Base-by-base conservation (phyloP, 306 rosid genomes). In the Glycine soja region DNA sequence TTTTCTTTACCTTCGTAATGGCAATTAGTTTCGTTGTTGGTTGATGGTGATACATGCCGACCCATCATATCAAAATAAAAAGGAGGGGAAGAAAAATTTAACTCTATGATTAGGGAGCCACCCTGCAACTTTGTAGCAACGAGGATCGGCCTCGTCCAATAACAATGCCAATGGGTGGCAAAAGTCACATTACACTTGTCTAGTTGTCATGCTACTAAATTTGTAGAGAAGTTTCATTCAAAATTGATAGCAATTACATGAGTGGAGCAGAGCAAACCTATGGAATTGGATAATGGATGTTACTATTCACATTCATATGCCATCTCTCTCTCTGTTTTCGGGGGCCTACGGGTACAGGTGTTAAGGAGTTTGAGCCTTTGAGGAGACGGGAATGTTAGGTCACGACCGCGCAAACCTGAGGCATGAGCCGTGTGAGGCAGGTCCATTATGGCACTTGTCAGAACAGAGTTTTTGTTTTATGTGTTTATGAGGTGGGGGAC, bases 371-470 rank as follows among this genome's bases (percentile, higher is more conserved):
- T 36, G 72, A 6, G 36, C 71, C 8, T 54, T 30, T 53, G 50
- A 51, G n/a, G 79, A 62, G 73, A 50, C 66, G 38, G 74, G 71
- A 15, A 36, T 50, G 81, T 16, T 50, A 75, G 32, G 57, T 43
- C 6, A 24, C 30, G 30, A 24, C 30, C 30, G 24, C 57, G 67
- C 30, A 24, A 24, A 24, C 30, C 30, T 24, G 30, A 24, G 30
- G 2, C 30, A 24, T 24, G 42, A 19, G 14, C 36, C 54, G 15
- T 40, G 53, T 4, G 46, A 19, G 3, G 10, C 46, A 12, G 78
- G 45, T 75, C 70, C 40, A 48, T 65, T 78, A 42, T 69, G 68
- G 42, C 14, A 56, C 53, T 64, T 77, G 62, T 77, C 81, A 65
- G 43, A 64, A 9, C 65, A 76, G 68, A 45, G 81, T 24, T 24